Conservation (phyloP, 2,329 filamentous ascomycete species). For the Aplosporella prunicola region DNA sequence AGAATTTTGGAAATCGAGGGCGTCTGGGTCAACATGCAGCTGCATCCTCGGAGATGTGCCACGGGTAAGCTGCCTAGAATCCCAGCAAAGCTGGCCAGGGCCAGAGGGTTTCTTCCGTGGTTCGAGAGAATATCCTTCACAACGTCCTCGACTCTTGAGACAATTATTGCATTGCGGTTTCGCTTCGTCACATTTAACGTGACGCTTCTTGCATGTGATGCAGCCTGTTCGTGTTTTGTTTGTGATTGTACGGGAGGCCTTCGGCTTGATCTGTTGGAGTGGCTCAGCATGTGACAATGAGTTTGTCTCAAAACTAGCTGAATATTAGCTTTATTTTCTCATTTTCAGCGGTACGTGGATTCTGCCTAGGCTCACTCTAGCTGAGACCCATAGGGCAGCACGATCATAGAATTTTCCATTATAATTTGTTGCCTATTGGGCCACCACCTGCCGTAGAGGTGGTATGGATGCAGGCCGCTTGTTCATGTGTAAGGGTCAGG, state of each 20-base stretch:
- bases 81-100: background rate
- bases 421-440: too few species aligned
- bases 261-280: background rate
- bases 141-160: background rate
- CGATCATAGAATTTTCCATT: too few species aligned
- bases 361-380: too few species aligned
- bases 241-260: background rate
- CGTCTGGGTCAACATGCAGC: background rate
- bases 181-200: constrained; percentile 16
- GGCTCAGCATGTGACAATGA: background rate
- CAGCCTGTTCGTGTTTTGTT: constrained; percentile 1
- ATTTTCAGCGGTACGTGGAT: too few species aligned
- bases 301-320: background rate
- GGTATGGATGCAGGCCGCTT: too few species aligned
- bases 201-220: constrained; percentile 2
- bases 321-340: too few species aligned
- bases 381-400: too few species aligned
- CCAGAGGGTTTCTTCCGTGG: background rate
- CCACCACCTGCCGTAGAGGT: too few species aligned
- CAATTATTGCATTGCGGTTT: constrained; percentile 16
- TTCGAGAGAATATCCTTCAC: background rate
- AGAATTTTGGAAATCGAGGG: background rate
- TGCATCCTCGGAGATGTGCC: background rate
- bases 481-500: too few species aligned
- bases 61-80: background rate